Conservation (phyloP, 495 filamentous ascomycete genomes). For the Cairneyella variabilis region DNA sequence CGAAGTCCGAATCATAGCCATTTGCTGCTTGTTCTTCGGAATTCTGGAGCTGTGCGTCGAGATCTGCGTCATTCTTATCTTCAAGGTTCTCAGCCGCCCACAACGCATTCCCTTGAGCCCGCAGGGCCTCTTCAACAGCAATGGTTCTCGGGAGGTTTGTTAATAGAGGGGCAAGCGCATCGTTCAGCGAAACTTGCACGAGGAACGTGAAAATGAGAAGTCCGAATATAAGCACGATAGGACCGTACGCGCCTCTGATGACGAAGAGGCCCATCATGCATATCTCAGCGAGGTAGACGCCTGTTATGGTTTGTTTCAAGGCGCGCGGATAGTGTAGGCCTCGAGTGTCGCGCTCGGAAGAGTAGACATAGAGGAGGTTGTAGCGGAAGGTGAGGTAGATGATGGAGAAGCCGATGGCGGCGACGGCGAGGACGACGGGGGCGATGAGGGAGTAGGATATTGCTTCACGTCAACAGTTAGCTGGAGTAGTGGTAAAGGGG, state of each 20-base stretch:
- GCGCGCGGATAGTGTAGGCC: constrained; percentile 81
- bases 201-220: constrained; percentile 75
- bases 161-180: constrained; percentile 71
- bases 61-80: constrained; percentile 48
- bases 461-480: constrained; percentile 33
- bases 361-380: constrained; percentile 88
- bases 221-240: constrained; percentile 76
- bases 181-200: constrained; percentile 77
- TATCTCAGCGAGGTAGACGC: constrained; percentile 78
- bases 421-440: constrained; percentile 83
- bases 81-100: constrained; percentile 33
- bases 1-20: constrained; percentile 29
- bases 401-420: constrained; percentile 72
- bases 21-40: constrained; percentile 25
- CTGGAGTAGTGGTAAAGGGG: neutral
- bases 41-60: constrained; percentile 19
- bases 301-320: constrained; percentile 82
- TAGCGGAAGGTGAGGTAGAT: constrained; percentile 94
- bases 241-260: constrained; percentile 66
- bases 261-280: constrained; percentile 90
- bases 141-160: constrained; percentile 69
- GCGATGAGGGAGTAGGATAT: constrained; percentile 90
- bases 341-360: constrained; percentile 80
- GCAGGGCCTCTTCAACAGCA: constrained; percentile 47
- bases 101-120: constrained; percentile 34